A percentile compares a stretch with the other conserved stretches of the same genome.
Conservation (phyloP, 2,329 filamentous ascomycete genomes). For the Colletotrichum navitas region DNA sequence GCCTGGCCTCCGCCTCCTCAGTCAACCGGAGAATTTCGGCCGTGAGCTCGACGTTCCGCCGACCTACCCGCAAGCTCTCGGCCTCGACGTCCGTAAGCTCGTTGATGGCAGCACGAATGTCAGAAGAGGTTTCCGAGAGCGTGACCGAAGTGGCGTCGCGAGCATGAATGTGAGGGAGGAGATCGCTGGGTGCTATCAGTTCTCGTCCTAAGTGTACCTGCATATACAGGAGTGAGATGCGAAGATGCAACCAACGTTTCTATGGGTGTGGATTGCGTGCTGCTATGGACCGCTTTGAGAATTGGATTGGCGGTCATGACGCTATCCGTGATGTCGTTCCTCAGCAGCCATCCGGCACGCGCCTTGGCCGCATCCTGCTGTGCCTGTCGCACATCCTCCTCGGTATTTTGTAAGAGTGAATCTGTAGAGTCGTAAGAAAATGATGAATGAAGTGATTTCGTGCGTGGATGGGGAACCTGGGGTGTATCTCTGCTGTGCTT, state of each 20-base stretch:
- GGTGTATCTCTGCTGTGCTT: slow-evolving; percentile 57
- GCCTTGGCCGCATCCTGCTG: slow-evolving; percentile 78
- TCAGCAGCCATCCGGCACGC: slow-evolving; percentile 76
- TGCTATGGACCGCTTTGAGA: slow-evolving; percentile 80
- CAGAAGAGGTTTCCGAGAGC: slow-evolving; percentile 70
- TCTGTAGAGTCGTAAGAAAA: slow-evolving; percentile 21
- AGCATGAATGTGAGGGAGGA: slow-evolving; percentile 74
- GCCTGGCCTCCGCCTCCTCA: slow-evolving; percentile 65
- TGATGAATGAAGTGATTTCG: too few species aligned
- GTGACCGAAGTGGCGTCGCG: slow-evolving; percentile 76
- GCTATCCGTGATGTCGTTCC: slow-evolving; percentile 75
- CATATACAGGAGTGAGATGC: background rate
- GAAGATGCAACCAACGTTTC: slow-evolving; percentile 68
- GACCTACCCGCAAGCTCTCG: slow-evolving; percentile 67
- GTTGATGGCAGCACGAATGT: slow-evolving; percentile 63
- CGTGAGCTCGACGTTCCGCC: slow-evolving; percentile 73
- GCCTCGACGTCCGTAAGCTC: slow-evolving; percentile 69
- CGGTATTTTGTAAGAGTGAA: slow-evolving; percentile 5
- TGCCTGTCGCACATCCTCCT: slow-evolving; percentile 60
- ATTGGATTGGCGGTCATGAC: slow-evolving; percentile 81
- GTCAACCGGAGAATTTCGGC: slow-evolving; percentile 73
- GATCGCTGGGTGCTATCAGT: slow-evolving; percentile 63
- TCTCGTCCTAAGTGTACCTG: too few species aligned
- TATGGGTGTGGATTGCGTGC: slow-evolving; percentile 71
- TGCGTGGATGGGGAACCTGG: slow-evolving; percentile 48